Conservation (phyloP, 139 green algal genomes). For the Mesotaenium endlicherianum region DNA sequence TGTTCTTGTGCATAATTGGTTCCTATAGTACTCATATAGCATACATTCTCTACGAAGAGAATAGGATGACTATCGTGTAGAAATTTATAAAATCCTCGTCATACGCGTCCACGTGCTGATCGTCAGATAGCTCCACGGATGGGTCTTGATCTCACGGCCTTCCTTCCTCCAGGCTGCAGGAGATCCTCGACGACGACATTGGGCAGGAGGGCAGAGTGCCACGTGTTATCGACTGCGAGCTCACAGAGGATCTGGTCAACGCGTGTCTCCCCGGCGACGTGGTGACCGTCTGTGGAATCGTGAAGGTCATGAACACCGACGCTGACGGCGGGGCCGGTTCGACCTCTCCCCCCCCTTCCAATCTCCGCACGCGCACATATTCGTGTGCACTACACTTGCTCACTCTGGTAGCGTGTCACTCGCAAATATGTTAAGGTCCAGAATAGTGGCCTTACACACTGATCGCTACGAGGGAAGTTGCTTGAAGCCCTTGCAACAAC, state of each 20-base stretch:
- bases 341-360: neutral
- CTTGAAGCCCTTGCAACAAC: too few relatives aligned
- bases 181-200: slow-evolving; percentile 56
- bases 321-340: slow-evolving; percentile 26
- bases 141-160: neutral
- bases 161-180: slow-evolving; percentile 49
- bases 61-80: neutral
- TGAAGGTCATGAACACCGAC: slow-evolving; percentile 64
- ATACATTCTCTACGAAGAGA: slow-evolving; percentile 5
- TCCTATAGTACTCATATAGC: neutral
- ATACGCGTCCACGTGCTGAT: too few relatives aligned
- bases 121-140: too few relatives aligned
- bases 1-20: neutral
- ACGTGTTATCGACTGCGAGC: slow-evolving; percentile 75
- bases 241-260: slow-evolving; percentile 79
- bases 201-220: slow-evolving; percentile 60
- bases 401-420: too few relatives aligned
- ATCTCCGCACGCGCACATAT: too few relatives aligned
- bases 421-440: too few relatives aligned
- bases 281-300: slow-evolving; percentile 76
- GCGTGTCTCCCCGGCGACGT: slow-evolving; percentile 72
- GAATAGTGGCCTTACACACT: too few relatives aligned
- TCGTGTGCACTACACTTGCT: too few relatives aligned
- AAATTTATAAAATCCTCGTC: too few relatives aligned
- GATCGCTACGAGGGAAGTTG: too few relatives aligned